phyloP scores from a whole-genome alignment of 805 yeast genomes.

The Spathaspora hagerdaliae region DNA sequence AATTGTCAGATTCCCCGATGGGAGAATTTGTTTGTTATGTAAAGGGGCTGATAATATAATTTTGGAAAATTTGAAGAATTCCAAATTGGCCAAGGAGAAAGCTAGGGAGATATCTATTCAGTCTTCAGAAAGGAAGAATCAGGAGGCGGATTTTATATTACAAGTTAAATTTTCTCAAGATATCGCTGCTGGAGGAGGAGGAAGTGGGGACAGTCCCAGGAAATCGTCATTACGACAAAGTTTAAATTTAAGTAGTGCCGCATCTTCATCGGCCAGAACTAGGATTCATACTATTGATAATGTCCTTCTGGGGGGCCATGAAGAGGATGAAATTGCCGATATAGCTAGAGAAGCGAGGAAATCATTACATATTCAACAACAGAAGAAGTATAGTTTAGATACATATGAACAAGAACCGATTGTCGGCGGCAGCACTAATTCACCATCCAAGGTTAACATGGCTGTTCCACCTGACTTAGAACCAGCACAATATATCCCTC shows the following conservation, averaged over 20 bases:
- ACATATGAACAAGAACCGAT: neutral
- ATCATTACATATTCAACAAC: slow-evolving; percentile 59
- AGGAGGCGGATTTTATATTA: slow-evolving; percentile 73
- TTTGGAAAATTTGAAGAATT: slow-evolving; percentile 61
- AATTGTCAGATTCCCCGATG: slow-evolving; percentile 73
- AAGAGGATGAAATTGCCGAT: slow-evolving; percentile 49
- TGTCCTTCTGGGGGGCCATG: slow-evolving; percentile 37
- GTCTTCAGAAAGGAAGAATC: slow-evolving; percentile 59
- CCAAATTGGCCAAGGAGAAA: slow-evolving; percentile 58
- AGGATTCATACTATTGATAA: slow-evolving; percentile 47
- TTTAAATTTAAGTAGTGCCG: slow-evolving; percentile 14
- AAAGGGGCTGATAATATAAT: slow-evolving; percentile 96
- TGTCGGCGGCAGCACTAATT: neutral
- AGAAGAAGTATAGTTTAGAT: slow-evolving; percentile 46
- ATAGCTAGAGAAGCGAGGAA: slow-evolving; percentile 51
- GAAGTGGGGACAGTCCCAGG: slow-evolving; percentile 10
- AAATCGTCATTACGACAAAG: slow-evolving; percentile 31
- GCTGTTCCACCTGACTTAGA: neutral
- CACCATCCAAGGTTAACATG: neutral
- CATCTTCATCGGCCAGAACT: slow-evolving; percentile 4
- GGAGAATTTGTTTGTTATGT: slow-evolving; percentile 70
- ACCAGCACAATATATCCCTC: slow-evolving; percentile 16
- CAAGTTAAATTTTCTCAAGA: slow-evolving; percentile 47
- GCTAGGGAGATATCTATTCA: slow-evolving; percentile 57
- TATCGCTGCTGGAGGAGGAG: slow-evolving; percentile 16